phyloP scores from a whole-genome alignment of 2,329 filamentous ascomycete species.

The Ophiostoma quercus region DNA sequence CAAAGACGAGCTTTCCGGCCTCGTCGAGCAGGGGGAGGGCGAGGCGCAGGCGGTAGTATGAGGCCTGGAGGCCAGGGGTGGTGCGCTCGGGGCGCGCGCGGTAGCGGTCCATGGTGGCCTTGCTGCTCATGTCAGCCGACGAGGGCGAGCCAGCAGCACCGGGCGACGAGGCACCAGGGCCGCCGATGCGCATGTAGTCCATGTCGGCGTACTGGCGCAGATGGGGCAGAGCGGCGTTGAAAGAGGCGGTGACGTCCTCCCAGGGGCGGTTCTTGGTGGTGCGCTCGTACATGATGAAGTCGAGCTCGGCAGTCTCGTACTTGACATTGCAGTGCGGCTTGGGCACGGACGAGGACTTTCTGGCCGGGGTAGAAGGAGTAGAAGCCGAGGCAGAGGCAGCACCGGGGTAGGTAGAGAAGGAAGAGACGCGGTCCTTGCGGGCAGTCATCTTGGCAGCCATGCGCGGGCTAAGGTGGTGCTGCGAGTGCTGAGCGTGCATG shows the following conservation, averaged over 20 bases:
- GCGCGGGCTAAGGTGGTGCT: slow-evolving; percentile 15
- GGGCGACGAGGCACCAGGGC: not conserved
- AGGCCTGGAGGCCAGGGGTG: slow-evolving; percentile 28
- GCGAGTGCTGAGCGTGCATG: slow-evolving; percentile 6
- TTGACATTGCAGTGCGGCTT: slow-evolving; percentile 30
- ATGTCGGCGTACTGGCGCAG: slow-evolving; percentile 28
- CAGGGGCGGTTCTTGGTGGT: slow-evolving; percentile 28
- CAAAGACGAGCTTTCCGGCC: slow-evolving; percentile 27
- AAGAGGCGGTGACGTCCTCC: slow-evolving; percentile 28
- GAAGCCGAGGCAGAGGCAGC: slow-evolving; percentile 13
- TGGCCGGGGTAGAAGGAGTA: not conserved
- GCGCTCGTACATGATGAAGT: slow-evolving; percentile 31
- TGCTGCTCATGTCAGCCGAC: slow-evolving; percentile 12
- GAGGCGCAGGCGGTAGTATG: slow-evolving; percentile 29
- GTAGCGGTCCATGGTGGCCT: slow-evolving; percentile 23
- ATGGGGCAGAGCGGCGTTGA: slow-evolving; percentile 28
- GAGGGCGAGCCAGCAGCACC: not conserved
- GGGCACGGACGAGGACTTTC: slow-evolving; percentile 17
- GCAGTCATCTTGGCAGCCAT: slow-evolving; percentile 20
- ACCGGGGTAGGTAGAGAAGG: not conserved
- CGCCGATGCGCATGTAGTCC: slow-evolving; percentile 19
- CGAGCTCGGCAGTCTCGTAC: slow-evolving; percentile 29
- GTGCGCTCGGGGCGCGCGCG: slow-evolving; percentile 28
- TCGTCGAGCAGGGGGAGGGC: slow-evolving; percentile 28
- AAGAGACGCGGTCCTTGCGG: slow-evolving; percentile 11